These are phyloP conservation scores for Micromonas commoda DNA, from an alignment of 139 green algal genomes.

Conservation along the genomic window DNA sequence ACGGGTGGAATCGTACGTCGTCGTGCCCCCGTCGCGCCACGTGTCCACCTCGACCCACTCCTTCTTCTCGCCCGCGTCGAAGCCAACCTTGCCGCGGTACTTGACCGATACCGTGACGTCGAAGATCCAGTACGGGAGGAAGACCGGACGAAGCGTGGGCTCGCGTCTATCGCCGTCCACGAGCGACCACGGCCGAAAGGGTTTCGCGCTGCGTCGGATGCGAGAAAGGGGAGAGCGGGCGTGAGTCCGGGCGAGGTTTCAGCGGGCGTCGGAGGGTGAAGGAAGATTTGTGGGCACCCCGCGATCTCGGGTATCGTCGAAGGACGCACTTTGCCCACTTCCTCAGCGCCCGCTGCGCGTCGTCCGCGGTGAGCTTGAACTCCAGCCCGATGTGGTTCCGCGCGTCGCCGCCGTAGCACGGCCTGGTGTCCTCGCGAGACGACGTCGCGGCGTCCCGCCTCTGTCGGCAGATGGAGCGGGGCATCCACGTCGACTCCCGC, in stretches of 20 bases:
- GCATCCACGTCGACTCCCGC: too few species aligned
- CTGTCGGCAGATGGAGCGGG: too few species aligned
- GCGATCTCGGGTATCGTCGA: background rate
- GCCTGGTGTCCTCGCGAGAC: too few species aligned
- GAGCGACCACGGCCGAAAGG: background rate
- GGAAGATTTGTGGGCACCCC: background rate
- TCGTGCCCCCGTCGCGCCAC: background rate
- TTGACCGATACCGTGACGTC: background rate
- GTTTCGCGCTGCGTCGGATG: background rate
- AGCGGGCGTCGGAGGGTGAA: background rate
- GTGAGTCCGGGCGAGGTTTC: background rate
- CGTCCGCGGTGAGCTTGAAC: background rate
- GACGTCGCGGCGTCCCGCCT: too few species aligned
- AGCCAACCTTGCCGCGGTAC: background rate
- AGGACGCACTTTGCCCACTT: background rate
- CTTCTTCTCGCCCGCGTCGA: background rate
- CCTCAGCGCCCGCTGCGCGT: background rate
- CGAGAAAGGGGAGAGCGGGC: too few species aligned
- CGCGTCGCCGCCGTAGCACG: background rate
- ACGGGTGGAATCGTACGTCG: background rate
- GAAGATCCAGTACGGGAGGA: conserved; percentile 18
- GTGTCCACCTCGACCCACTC: background rate
- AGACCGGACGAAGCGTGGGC: background rate
- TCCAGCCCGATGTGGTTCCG: background rate
- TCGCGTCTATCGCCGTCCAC: background rate